Evolutionary conservation across 2,329 filamentous ascomycete genomes (phyloP).

Genomic region (Pestalotiopsis fici): DNA sequence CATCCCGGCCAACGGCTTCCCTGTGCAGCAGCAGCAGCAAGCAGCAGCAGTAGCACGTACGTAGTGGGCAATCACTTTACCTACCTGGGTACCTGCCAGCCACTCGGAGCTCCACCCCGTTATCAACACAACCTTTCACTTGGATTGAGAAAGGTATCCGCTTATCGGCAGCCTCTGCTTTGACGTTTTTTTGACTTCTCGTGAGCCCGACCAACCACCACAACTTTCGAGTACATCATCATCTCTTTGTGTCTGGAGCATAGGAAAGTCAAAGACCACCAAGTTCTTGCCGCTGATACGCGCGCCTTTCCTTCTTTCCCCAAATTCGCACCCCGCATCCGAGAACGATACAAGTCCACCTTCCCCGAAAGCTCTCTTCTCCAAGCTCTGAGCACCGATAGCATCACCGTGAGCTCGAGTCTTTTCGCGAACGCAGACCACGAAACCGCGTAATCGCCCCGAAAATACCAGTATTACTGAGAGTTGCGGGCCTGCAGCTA

Average conservation of each 20-base stretch:
- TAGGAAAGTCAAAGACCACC: neutral
- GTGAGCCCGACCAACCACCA: neutral
- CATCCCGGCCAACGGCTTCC: neutral
- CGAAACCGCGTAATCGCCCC: neutral
- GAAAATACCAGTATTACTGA: neutral
- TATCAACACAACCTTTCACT: neutral
- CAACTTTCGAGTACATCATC: neutral
- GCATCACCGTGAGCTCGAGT: neutral
- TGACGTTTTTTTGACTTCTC: neutral
- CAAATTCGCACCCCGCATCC: conserved; percentile 1
- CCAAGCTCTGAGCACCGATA: neutral
- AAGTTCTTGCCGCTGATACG: neutral
- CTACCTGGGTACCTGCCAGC: neutral
- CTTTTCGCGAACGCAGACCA: neutral
- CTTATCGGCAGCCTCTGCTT: conserved; percentile 2
- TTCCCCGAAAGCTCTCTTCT: neutral
- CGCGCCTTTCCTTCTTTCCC: neutral
- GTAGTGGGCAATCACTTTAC: neutral
- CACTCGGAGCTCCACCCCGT: conserved; percentile 1
- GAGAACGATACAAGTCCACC: neutral
- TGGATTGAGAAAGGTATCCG: neutral
- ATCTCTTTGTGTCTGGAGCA: neutral
- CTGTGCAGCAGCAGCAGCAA: neutral
- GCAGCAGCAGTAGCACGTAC: neutral
- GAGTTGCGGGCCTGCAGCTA: neutral